Conservation (phyloP, 768 basidiomycete genomes). For the Pleurotus tuber-regium region DNA sequence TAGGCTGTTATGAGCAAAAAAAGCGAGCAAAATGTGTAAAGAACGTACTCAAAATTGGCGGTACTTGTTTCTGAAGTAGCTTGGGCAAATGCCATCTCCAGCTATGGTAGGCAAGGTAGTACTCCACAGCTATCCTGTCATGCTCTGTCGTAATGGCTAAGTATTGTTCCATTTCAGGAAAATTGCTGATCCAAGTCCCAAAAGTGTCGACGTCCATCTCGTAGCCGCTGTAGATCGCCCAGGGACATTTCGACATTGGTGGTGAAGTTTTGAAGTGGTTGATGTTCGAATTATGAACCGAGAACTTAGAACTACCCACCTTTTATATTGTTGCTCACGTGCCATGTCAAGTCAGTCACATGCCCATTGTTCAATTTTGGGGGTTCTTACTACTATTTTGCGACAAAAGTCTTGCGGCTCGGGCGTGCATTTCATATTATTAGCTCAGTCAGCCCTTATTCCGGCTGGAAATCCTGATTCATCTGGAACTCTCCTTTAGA, state of each 20-base stretch:
- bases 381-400: no score
- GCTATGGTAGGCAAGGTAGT: background rate
- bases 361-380: no score
- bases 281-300: no score
- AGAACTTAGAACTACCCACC: no score
- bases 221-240: background rate
- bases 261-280: no score
- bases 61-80: background rate
- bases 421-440: no score
- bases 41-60: background rate
- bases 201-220: background rate
- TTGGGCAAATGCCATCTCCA: background rate
- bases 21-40: background rate
- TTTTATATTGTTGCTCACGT: no score
- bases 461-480: no score
- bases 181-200: background rate
- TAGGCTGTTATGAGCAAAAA: background rate
- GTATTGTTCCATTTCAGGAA: background rate
- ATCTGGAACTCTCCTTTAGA: no score
- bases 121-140: background rate
- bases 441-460: no score
- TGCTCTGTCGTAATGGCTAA: background rate
- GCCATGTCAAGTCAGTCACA: no score
- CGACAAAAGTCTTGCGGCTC: no score
- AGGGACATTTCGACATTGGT: conserved; percentile 3